Evolutionary conservation across 2,329 filamentous ascomycete genomes (phyloP).

Genomic region (Pleurostoma richardsiae): DNA sequence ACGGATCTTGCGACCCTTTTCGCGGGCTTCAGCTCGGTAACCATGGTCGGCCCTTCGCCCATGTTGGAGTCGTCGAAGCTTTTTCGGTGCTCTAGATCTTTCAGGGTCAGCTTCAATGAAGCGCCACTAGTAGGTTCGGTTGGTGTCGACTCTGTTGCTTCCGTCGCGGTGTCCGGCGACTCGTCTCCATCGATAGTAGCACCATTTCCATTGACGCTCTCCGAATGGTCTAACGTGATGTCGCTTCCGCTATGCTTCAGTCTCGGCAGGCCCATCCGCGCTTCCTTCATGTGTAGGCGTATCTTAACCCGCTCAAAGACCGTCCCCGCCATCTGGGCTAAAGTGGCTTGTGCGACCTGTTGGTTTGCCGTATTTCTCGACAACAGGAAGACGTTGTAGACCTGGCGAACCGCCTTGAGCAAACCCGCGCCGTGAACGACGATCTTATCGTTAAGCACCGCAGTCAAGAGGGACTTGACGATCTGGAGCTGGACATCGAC

Average conservation of each 20-base stretch:
- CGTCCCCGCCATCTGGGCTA: slow-evolving; percentile 98
- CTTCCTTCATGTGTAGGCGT: slow-evolving; percentile 81
- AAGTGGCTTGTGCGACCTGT: slow-evolving; percentile 91
- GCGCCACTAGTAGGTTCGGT: slow-evolving; percentile 26
- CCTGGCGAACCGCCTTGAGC: slow-evolving; percentile 92
- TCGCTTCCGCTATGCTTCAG: slow-evolving; percentile 49
- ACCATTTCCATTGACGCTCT: slow-evolving; percentile 26
- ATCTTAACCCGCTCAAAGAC: slow-evolving; percentile 94
- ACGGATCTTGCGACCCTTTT: slow-evolving; percentile 38
- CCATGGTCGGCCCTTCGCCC: slow-evolving; percentile 63
- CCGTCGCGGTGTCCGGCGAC: slow-evolving; percentile 25
- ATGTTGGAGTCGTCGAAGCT: slow-evolving; percentile 65
- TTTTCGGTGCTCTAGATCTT: slow-evolving; percentile 63
- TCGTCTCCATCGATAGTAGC: slow-evolving; percentile 34
- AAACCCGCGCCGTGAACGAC: slow-evolving; percentile 95
- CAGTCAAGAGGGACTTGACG: slow-evolving; percentile 91
- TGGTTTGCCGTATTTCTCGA: slow-evolving; percentile 93
- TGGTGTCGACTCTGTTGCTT: slow-evolving; percentile 20
- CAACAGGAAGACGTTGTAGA: slow-evolving; percentile 97
- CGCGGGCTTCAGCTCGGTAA: slow-evolving; percentile 52
- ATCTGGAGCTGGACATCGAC: slow-evolving; percentile 95
- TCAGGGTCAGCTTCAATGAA: slow-evolving; percentile 55
- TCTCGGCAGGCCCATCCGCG: slow-evolving; percentile 55
- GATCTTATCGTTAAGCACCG: slow-evolving; percentile 97
- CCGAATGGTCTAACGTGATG: slow-evolving; percentile 42